Conservation (phyloP, 176 grass and related monocot genomes). For the Oryza nivara region DNA sequence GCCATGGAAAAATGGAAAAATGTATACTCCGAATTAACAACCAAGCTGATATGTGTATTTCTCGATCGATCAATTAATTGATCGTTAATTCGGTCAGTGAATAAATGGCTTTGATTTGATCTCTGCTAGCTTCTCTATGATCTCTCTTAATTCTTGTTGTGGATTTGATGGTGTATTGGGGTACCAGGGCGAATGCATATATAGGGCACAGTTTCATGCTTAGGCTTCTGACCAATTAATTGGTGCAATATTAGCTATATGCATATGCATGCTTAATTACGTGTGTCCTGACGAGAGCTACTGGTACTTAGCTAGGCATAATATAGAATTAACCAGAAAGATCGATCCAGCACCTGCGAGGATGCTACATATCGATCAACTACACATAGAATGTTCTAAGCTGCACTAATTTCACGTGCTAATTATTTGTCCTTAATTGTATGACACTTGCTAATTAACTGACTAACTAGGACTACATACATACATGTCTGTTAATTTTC, state of each 20-base stretch:
- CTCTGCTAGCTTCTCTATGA: neutral
- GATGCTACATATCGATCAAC: constrained; percentile 4
- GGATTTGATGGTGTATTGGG: neutral
- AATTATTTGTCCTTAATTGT: neutral
- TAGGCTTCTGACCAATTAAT: neutral
- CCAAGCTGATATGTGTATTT: no score
- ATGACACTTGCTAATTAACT: neutral
- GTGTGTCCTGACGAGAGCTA: constrained; percentile 13
- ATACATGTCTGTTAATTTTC: neutral
- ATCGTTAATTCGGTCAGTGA: neutral
- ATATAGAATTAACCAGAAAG: neutral
- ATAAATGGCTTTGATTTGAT: neutral
- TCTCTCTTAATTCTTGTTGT: neutral
- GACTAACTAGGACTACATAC: neutral
- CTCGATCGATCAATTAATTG: neutral
- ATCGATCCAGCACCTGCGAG: neutral
- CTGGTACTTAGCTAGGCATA: neutral
- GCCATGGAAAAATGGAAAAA: neutral
- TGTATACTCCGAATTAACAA: neutral
- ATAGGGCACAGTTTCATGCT: neutral
- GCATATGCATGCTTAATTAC: neutral
- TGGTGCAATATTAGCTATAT: constrained; percentile 19
- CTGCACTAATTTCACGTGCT: constrained; percentile 27
- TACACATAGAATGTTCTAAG: neutral
- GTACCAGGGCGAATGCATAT: neutral